These are phyloP conservation scores for Microdochium bolleyi DNA, from an alignment of 2,329 filamentous ascomycete genomes.

Conservation along the genomic window DNA sequence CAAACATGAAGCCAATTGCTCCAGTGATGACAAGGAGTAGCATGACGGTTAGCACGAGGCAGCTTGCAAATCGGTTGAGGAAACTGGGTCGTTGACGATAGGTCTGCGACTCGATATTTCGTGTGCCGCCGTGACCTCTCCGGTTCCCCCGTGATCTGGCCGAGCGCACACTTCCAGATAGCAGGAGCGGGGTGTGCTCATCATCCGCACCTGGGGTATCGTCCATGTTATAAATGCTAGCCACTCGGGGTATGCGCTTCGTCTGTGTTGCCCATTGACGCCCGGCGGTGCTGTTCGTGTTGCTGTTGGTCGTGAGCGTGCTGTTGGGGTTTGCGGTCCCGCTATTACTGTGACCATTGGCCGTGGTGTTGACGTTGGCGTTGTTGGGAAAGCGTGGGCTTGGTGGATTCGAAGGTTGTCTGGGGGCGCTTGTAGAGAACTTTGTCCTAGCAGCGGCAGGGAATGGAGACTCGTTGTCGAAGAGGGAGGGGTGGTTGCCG, in stretches of 20 bases:
- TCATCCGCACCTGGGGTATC: slow-evolving; percentile 74
- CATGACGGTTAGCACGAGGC: slow-evolving; percentile 75
- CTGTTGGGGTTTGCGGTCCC: not conserved
- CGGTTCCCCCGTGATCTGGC: slow-evolving; percentile 49
- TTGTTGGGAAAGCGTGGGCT: slow-evolving; percentile 54
- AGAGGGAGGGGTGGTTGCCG: slow-evolving; percentile 62
- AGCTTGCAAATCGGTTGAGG: slow-evolving; percentile 72
- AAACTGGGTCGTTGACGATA: slow-evolving; percentile 56
- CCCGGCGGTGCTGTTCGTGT: slow-evolving; percentile 5
- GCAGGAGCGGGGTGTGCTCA: slow-evolving; percentile 76
- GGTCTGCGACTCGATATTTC: slow-evolving; percentile 67
- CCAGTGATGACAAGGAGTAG: slow-evolving; percentile 76
- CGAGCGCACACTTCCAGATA: slow-evolving; percentile 46
- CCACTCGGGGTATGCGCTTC: slow-evolving; percentile 52
- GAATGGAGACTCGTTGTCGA: slow-evolving; percentile 74
- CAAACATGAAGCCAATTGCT: slow-evolving; percentile 81
- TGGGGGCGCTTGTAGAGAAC: slow-evolving; percentile 45
- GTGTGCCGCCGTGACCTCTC: slow-evolving; percentile 38
- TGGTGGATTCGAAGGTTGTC: slow-evolving; percentile 59
- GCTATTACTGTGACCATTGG: slow-evolving; percentile 9
- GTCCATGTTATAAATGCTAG: slow-evolving; percentile 69
- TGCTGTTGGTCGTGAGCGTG: not conserved
- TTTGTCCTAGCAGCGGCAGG: slow-evolving; percentile 58
- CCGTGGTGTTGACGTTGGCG: slow-evolving; percentile 10
- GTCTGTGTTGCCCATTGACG: slow-evolving; percentile 18